Evolutionary conservation across 2,329 filamentous ascomycete genomes (phyloP), one percentile per base, ranked within the genome.

Genomic region (Daldinia eschscholtzii): DNA sequence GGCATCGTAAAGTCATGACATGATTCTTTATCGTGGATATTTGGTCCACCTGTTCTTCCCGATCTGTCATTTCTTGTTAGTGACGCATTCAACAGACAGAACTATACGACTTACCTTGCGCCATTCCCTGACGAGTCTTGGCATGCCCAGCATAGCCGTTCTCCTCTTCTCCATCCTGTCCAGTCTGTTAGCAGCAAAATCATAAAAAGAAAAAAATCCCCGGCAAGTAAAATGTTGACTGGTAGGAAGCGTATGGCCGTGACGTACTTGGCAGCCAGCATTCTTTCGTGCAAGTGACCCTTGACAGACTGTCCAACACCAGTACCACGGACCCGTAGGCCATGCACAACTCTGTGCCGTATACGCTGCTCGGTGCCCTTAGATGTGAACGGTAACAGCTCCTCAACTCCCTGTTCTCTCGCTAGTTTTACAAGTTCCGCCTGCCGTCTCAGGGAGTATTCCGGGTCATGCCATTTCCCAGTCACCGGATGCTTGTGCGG

Each of bases 131-230:
- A 99, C 93, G 84, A 98, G 88, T 77, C 91, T 89, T 71, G 95
- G 94, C 96, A 99, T 99, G 67, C 91, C 90, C 84, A 97, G 81
- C 93, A 98, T 98, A 67, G 96, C 96, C 81, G 93, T 88, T 86
- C 92, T 92, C 83, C 94, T 90, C 83, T 92, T 89, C 80, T 97
- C 93, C 87, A 98, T 88, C 81, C 91, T 92, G 77, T 66, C 61
- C 7, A 37, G 39, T 58, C 37, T 57, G 77, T 83, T 72, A 85
- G 79, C 70, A 72, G 69, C 56, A 33, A 10, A 10, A 55, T n/a
- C 39, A 28, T 42, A 26, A 20, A 57, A 4, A 57, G 13, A 13
- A 50, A 61, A 13, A 9, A 12, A 39, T 13, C 15, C 10, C 30
- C 7, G 26, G 44, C n/a, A 18, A 52, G 42, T n/a, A 57, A 58